These are phyloP conservation scores for Senna tora DNA, from an alignment of 306 rosid genomes.

Conservation along the genomic window DNA sequence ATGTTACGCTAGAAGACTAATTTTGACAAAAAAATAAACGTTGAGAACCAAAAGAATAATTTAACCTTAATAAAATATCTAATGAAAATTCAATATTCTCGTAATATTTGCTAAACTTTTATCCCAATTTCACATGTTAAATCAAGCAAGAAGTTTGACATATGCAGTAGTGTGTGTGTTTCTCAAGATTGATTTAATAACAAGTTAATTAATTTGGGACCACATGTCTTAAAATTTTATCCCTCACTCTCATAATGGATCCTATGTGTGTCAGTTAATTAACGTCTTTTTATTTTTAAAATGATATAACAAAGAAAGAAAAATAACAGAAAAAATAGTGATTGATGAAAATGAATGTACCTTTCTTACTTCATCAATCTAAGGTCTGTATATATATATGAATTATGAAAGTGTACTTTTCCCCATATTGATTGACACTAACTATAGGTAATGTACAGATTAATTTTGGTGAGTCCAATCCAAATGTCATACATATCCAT, in stretches of 20 bases:
- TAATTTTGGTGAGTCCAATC: slow-evolving; percentile 15
- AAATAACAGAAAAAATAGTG: slow-evolving; percentile 29
- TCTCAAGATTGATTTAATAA: slow-evolving; percentile 33
- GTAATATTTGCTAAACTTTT: no score
- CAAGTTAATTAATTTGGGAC: slow-evolving; percentile 34
- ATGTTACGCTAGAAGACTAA: no score
- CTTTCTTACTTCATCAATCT: background rate
- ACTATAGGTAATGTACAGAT: slow-evolving; percentile 15
- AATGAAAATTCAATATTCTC: no score
- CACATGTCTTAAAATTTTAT: slow-evolving; percentile 38
- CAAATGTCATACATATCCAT: slow-evolving; percentile 29
- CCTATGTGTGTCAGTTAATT: slow-evolving; percentile 31
- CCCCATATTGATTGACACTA: slow-evolving; percentile 34
- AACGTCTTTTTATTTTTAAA: slow-evolving; percentile 14
- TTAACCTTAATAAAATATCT: no score
- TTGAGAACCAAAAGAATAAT: no score
- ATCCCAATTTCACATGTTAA: slow-evolving; percentile 30
- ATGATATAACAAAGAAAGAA: slow-evolving; percentile 23
- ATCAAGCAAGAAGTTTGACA: slow-evolving; percentile 12
- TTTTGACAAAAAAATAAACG: no score
- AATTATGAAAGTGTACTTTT: slow-evolving; percentile 15
- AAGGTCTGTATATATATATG: no score
- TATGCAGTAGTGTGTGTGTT: slow-evolving; percentile 36
- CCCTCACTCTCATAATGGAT: slow-evolving; percentile 54
- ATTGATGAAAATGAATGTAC: slow-evolving; percentile 24